Evolutionary conservation across 805 yeast genomes (phyloP), one percentile per base, ranked within the genome.

Genomic region (Allodekkera sacchari): DNA sequence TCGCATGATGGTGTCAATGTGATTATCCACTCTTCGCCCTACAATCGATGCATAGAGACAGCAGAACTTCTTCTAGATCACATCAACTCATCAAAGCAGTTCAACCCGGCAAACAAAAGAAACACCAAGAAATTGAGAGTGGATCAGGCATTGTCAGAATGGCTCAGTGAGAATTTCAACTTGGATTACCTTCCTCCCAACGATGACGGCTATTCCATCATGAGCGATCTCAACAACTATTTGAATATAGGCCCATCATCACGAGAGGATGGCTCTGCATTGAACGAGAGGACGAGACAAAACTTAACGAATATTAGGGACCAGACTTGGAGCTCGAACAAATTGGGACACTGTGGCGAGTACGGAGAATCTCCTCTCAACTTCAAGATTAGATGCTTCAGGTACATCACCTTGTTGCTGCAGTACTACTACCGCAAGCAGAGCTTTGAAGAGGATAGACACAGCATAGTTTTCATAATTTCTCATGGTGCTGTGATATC

Each of bases 401-500:
- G 46, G 6, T 64, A 59, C 15, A 33, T 63, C 19, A 50, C 52
- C 9, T 43, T 54, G 6, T 44, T 64, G 7, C 34, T 61, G 11
- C 59, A 57, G 31, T 50, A 45, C 30, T 53, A 58, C 30, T 43
- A 50, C 17, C 40, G 36, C 7, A 31, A 37, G n/a, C 44, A 55
- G 8, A 30, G 36, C 3, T 43, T 43, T 5, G 39, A 43, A 22
- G 49, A 54, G 6, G 52, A 59, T 22, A 51, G 50, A 26, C 45
- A 58, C 22, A 50, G 58, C 4, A 44, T 56, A 1, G 38, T 64
- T 4, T 34, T 53, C 16, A 38, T 65, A 11, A 48, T 65, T 37
- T 51, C 68, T 4, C 71, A 65, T 36, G 71, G 70, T 6, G 68
- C 70, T 1, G 57, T 63, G 28, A 61, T 63, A 9, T 53, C 66